Conservation (phyloP, 2,329 filamentous ascomycete species). For the Thielaviopsis euricoi region DNA sequence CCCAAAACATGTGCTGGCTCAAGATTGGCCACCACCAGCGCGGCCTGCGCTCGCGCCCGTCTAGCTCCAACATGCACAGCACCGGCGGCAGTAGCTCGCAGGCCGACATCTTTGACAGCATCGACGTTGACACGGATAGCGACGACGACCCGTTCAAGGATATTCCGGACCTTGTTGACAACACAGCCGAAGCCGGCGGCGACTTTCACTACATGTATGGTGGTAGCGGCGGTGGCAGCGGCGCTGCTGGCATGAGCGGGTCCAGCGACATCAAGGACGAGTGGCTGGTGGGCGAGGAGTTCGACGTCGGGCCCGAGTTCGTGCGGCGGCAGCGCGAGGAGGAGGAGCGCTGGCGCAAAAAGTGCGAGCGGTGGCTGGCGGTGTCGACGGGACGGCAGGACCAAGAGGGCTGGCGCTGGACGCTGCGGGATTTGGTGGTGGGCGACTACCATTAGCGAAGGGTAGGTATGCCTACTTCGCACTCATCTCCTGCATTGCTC, state of each 20-base stretch:
- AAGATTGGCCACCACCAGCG: constrained; percentile 42
- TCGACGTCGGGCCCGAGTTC: constrained; percentile 92
- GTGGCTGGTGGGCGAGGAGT: constrained; percentile 86
- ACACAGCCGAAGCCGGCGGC: constrained; percentile 30
- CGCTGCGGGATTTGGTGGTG: constrained; percentile 43
- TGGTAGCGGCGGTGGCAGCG: constrained; percentile 12
- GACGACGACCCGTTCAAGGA: constrained; percentile 91
- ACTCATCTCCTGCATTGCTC: too few species aligned
- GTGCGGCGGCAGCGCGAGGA: constrained; percentile 78
- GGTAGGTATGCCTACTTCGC: not conserved
- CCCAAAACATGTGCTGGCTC: constrained; percentile 93
- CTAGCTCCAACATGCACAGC: constrained; percentile 8
- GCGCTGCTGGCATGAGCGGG: constrained; percentile 22
- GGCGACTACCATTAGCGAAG: constrained; percentile 20
- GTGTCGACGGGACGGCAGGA: constrained; percentile 34
- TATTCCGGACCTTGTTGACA: constrained; percentile 80
- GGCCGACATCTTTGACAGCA: constrained; percentile 34
- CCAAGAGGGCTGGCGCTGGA: constrained; percentile 60
- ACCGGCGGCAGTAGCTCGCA: constrained; percentile 16
- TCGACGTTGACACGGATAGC: constrained; percentile 58
- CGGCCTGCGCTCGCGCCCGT: constrained; percentile 6
- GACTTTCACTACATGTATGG: too few species aligned
- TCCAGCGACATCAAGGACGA: constrained; percentile 52
- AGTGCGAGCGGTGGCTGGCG: constrained; percentile 71
- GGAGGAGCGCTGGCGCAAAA: constrained; percentile 77